Evolutionary conservation across 495 filamentous ascomycete genomes (phyloP), one percentile per base, ranked within the genome.

Genomic region (Filosporella fistucella): DNA sequence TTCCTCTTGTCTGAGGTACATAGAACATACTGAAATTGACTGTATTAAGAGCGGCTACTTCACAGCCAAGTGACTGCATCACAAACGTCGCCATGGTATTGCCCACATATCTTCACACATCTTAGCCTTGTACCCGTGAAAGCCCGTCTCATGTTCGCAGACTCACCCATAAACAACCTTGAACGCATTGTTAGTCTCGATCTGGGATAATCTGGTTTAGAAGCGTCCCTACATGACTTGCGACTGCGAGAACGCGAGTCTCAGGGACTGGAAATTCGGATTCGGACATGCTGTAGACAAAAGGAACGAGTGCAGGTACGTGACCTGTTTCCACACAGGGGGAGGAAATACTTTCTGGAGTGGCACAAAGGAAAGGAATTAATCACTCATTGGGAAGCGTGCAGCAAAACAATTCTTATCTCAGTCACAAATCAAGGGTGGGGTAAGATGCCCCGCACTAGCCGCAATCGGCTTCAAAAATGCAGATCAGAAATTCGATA

Each of bases 11-110:
- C n/a, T 20, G 22, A n/a, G 10, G 17, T 17, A 16, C 21, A 40
- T 30, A 54, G 63, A 63, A 34, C 70, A 88, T 54, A 60, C 90
- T 95, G 68, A 93, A 97, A 53, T 98, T 84, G 14, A 98, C 93
- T 3, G 93, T 97, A 61, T 98, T 95, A 54, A 98, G 71, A 8
- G 88, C 85, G 9, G 90, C 83, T 2, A 95, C 91, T 56, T 98
- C 93, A 61, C 90, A 95, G 32, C 93, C 93, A 49, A 97, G 71
- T 1, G 85, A 80, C 64, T 97, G 91, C 77, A 98, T 83, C 60
- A 88, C 87, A 52, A 95, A 91, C 1, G 85, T 84, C 30, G 89
- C 89, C 73, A 97, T 96, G 57, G 88, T 89, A 60, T 98, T 98
- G 28, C 93, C 93, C 60, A 98, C 93, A 79, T 95, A 88, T 56